A percentile compares a stretch with the other conserved stretches of the same genome.
These are phyloP conservation scores for Climacium dendroides DNA, from an alignment of 225 moss, liverwort and hornwort species.

Conservation along the genomic window DNA sequence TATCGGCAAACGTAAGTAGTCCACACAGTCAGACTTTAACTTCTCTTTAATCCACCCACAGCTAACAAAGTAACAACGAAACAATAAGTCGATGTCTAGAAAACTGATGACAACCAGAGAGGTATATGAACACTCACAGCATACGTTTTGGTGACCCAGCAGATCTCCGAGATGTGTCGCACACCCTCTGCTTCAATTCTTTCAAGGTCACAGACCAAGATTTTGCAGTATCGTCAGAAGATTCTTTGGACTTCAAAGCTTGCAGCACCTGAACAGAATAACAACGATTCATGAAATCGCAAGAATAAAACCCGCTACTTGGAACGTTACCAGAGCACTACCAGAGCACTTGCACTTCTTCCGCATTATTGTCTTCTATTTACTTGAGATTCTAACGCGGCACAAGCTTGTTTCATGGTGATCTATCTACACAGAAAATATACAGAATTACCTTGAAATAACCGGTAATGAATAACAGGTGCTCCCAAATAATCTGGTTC, in stretches of 20 bases:
- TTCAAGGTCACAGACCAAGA: constrained; percentile 34
- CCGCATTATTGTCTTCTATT: neutral
- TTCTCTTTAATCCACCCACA: neutral
- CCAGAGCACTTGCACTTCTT: neutral
- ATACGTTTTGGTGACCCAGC: constrained; percentile 32
- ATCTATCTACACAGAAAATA: neutral
- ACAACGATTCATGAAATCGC: neutral
- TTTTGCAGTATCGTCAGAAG: constrained; percentile 15
- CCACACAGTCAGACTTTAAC: neutral
- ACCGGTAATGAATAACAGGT: neutral
- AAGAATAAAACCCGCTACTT: neutral
- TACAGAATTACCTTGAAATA: neutral
- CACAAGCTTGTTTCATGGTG: neutral
- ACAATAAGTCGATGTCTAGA: neutral
- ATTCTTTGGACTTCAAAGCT: constrained; percentile 26
- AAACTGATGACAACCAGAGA: neutral
- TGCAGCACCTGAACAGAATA: constrained; percentile 55
- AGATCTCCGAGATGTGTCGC: constrained; percentile 24
- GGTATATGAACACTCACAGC: constrained; percentile 42
- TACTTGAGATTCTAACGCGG: neutral
- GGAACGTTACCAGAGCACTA: neutral
- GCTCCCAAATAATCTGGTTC: neutral
- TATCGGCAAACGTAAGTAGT: neutral
- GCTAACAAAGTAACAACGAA: neutral
- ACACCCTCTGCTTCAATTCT: constrained; percentile 57